These are phyloP conservation scores for Apiospora pterosperma DNA, from an alignment of 2,329 filamentous ascomycete species.

Conservation along the genomic window DNA sequence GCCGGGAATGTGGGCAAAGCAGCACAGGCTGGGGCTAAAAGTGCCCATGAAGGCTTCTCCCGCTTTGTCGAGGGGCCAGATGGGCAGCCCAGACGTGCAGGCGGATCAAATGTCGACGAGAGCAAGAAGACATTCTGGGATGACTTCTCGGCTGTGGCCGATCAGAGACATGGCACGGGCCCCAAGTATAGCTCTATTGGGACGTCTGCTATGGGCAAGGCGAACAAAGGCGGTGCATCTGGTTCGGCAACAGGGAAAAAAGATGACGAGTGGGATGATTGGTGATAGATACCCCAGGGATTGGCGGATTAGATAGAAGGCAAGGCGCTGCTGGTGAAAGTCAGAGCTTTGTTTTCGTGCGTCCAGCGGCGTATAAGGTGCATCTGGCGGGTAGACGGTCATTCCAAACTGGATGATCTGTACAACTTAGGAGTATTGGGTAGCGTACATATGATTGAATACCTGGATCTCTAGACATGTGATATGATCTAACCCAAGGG, in stretches of 20 bases:
- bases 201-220: slow-evolving; percentile 58
- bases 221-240: slow-evolving; percentile 29
- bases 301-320: slow-evolving; percentile 8
- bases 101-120: slow-evolving; percentile 46
- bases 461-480: background rate
- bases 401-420: background rate
- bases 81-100: slow-evolving; percentile 25
- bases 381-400: background rate
- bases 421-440: slow-evolving; percentile 16
- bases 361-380: background rate
- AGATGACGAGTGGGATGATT: slow-evolving; percentile 63
- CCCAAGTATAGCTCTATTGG: slow-evolving; percentile 49
- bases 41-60: slow-evolving; percentile 75
- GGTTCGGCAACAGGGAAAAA: slow-evolving; percentile 35
- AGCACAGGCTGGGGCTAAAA: slow-evolving; percentile 67
- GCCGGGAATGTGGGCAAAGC: slow-evolving; percentile 65
- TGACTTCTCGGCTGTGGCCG: slow-evolving; percentile 71
- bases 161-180: slow-evolving; percentile 43
- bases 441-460: slow-evolving; percentile 16
- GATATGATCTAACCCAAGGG: too few species aligned
- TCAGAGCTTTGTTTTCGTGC: background rate
- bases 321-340: background rate
- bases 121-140: slow-evolving; percentile 89
- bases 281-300: slow-evolving; percentile 33
- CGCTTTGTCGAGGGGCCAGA: slow-evolving; percentile 80